Conservation (phyloP, 768 basidiomycete genomes). For the Tylopilus intermedius region DNA sequence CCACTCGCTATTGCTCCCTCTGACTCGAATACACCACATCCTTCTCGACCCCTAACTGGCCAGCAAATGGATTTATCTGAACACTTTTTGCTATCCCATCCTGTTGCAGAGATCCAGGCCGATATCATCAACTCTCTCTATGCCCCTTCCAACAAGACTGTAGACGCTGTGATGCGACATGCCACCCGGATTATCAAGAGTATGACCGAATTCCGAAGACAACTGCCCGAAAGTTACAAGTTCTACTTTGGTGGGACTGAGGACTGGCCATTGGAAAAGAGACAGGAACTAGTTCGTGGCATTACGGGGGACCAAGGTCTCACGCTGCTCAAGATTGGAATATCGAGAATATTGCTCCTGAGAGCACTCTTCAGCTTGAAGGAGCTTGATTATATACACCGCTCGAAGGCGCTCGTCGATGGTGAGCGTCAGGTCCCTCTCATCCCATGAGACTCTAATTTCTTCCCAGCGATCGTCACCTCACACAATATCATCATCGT, state of each 20-base stretch:
- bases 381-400: constrained; percentile 58
- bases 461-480: constrained; percentile 63
- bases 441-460: constrained; percentile 4
- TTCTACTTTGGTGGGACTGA: constrained; percentile 73
- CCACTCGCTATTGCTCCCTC: constrained; percentile 77
- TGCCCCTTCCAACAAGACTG: constrained; percentile 64
- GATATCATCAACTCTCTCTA: constrained; percentile 87
- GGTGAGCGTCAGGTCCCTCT: constrained; percentile 40
- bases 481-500: constrained; percentile 85
- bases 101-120: constrained; percentile 79
- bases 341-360: constrained; percentile 70
- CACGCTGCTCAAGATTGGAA: constrained; percentile 78
- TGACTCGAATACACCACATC: constrained; percentile 79
- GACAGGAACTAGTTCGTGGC: constrained; percentile 59
- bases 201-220: constrained; percentile 64
- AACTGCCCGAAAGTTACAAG: constrained; percentile 67
- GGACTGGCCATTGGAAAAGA: constrained; percentile 67
- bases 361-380: constrained; percentile 76
- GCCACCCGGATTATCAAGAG: constrained; percentile 76
- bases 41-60: constrained; percentile 39
- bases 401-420: constrained; percentile 71
- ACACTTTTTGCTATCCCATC: constrained; percentile 72
- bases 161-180: constrained; percentile 68
- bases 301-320: constrained; percentile 80
- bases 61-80: constrained; percentile 56